phyloP scores from a whole-genome alignment of 768 basidiomycete genomes.

The Pisolithus albus region DNA sequence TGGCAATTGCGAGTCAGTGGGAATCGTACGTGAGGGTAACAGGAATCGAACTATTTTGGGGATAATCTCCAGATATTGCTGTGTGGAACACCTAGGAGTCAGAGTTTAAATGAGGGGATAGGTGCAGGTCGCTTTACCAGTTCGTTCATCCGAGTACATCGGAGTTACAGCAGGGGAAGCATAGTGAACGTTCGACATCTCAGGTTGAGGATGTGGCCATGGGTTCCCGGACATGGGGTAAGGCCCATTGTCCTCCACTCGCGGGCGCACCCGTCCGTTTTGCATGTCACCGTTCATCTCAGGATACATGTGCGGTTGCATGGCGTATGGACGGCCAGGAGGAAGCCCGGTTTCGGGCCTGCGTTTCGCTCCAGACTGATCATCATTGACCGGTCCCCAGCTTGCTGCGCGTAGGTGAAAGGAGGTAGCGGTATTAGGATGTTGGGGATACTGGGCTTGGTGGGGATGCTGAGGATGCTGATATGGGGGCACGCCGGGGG shows the following conservation, averaged over 20 bases:
- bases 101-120: slow-evolving; percentile 9
- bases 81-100: slow-evolving; percentile 12
- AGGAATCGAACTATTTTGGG: slow-evolving; percentile 29
- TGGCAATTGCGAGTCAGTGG: slow-evolving; percentile 12
- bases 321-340: slow-evolving; percentile 29
- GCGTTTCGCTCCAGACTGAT: slow-evolving; percentile 30
- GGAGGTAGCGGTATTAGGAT: slow-evolving; percentile 25
- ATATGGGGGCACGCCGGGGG: slow-evolving; percentile 21
- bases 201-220: slow-evolving; percentile 28
- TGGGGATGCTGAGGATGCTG: slow-evolving; percentile 24
- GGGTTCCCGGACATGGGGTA: slow-evolving; percentile 24
- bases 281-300: slow-evolving; percentile 30
- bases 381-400: slow-evolving; percentile 41
- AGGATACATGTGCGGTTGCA: slow-evolving; percentile 27
- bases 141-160: slow-evolving; percentile 54
- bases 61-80: slow-evolving; percentile 40
- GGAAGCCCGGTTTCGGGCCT: slow-evolving; percentile 28
- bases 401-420: slow-evolving; percentile 59
- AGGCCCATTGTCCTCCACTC: slow-evolving; percentile 26
- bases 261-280: slow-evolving; percentile 19
- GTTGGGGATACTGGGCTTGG: slow-evolving; percentile 21
- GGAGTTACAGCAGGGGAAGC: slow-evolving; percentile 37
- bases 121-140: slow-evolving; percentile 33
- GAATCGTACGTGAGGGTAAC: slow-evolving; percentile 3
- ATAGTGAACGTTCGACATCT: slow-evolving; percentile 33